Base-by-base conservation (phyloP, 2,329 filamentous ascomycete genomes). In the Didymella lethalis region DNA sequence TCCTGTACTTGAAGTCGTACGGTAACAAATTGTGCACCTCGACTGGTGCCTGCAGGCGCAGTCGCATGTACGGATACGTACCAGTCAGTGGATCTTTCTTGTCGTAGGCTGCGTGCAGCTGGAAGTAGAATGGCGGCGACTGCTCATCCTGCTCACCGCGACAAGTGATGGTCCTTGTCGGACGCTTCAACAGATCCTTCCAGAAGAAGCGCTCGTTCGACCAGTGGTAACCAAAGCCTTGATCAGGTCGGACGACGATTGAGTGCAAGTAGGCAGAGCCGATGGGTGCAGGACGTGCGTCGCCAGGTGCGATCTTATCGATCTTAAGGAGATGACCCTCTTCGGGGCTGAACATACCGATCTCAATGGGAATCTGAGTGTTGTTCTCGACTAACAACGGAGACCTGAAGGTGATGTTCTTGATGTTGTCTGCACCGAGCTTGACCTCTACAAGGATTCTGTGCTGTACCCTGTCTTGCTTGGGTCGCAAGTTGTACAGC, bases 1-100 rank as follows among this genome's bases (percentile, higher is more conserved):
- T 98, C 54, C 94, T 88, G 77, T 99, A 99, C 78, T 99, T 98
- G 86, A 99, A 99, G 78, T 99, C 95, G 73, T 95, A 98, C 0
- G 95, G 95, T 36, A 99, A 80, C 43, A 99, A 81, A 66, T 99
- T 99, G 76, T 99, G 94, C 4, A 99, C 85, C 48, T 97, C 94
- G 14, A 99, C 87, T 0, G 96, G 95, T 0, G 95, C 94, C 25
- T 92, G 96, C 2, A 99, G 85, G 66, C 93, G 91, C 64, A 99
- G 84, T 59, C 88, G 89, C 95, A 99, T 98, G 76, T 95, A 95
- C 0, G 95, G 95, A 73, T 99, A 99, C 61, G 89, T 86, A 57
- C 88, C 90, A 8, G 90, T 90, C 59, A 96, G 81, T 3, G 95
- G 93, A 67, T 96, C 93, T 47, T 90, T 88, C 76, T 87, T 89